Evolutionary conservation across 1,284 basidiomycete genomes (phyloP).

Genomic region (Microbotryum violaceum): DNA sequence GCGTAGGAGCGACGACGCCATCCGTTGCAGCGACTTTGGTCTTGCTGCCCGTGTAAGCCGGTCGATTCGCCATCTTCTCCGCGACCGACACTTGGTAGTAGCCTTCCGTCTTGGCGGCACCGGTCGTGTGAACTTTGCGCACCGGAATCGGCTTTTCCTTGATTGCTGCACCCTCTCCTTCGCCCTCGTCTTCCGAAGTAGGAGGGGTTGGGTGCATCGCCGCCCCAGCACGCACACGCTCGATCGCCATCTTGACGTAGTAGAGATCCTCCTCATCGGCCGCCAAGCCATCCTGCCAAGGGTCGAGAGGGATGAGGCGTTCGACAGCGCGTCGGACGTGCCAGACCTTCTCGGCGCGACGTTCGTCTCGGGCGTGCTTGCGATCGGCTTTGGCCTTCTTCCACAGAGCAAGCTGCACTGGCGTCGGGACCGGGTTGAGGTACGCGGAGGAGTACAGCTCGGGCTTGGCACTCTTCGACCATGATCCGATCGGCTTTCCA

Average conservation of each 20-base stretch:
- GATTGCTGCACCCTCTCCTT: slow-evolving; percentile 2
- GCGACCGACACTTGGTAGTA: slow-evolving; percentile 88
- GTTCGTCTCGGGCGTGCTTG: background rate
- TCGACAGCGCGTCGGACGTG: slow-evolving; percentile 9
- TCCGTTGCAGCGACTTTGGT: slow-evolving; percentile 38
- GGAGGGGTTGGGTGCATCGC: slow-evolving; percentile 29
- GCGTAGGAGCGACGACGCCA: slow-evolving; percentile 33
- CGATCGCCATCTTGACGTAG: slow-evolving; percentile 63
- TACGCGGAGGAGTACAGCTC: background rate
- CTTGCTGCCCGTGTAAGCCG: slow-evolving; percentile 51
- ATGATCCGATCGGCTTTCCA: too few species aligned
- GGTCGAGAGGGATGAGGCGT: slow-evolving; percentile 49
- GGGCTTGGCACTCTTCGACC: background rate
- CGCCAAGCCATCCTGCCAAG: slow-evolving; percentile 53
- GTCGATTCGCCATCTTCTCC: slow-evolving; percentile 79
- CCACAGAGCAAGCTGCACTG: background rate
- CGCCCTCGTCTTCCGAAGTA: slow-evolving; percentile 23
- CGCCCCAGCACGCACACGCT: slow-evolving; percentile 39
- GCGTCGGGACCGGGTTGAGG: background rate
- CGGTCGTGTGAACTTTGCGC: slow-evolving; percentile 60
- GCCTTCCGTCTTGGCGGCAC: slow-evolving; percentile 84
- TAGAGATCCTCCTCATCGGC: slow-evolving; percentile 89
- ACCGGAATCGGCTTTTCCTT: slow-evolving; percentile 11
- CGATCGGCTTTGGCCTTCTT: background rate
- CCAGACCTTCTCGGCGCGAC: background rate